Evolutionary conservation across 306 rosid species (phyloP), one percentile per base, ranked within the genome.

Genomic region (Quercus aquifolioides): DNA sequence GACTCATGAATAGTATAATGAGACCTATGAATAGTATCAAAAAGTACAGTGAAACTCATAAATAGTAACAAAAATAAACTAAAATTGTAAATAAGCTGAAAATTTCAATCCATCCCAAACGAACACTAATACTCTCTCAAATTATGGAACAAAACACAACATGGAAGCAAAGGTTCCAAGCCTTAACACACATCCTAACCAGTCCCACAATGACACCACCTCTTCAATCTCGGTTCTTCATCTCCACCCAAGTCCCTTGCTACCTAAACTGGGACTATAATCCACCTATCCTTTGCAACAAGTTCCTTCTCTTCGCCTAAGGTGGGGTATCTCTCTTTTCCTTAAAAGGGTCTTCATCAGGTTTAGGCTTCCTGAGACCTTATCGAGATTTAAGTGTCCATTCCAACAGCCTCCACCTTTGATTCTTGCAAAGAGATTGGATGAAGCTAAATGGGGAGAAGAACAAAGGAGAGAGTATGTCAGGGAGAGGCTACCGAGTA

Each of bases 321-420:
- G 41, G 78, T 94, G 94, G 96, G 76, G 71, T 18, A 30, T 74
- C 79, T 89, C 96, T 6, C 82, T 88, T 33, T 90, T 87, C 89
- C 91, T 92, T 82, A 87, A 76, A 81, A 87, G 91, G 85, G 55
- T 89, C 19, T 71, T 78, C 79, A 70, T 78, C 79, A 70, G 79
- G 73, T 51, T 43, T 15, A 87, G 85, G 3, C 80, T 70, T 62
- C 94, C 92, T 1, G 41, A 64, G 60, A 84, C 89, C 51, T 94
- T 96, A 2, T 92, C 97, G 97, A 82, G 96, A 49, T 88, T 92
- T 73, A 89, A 90, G 81, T 94, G 96, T 85, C 94, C 96, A 2
- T 94, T 63, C 35, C 97, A 84, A n/a, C 92, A 81, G 43, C 98
- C 96, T 0, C 96, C 91, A 1, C 98, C 98, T 0, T 64, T 87